Evolutionary conservation across 257 asterid genomes (phyloP), one percentile per base, ranked within the genome.

Genomic region (Nemophila menziesii): DNA sequence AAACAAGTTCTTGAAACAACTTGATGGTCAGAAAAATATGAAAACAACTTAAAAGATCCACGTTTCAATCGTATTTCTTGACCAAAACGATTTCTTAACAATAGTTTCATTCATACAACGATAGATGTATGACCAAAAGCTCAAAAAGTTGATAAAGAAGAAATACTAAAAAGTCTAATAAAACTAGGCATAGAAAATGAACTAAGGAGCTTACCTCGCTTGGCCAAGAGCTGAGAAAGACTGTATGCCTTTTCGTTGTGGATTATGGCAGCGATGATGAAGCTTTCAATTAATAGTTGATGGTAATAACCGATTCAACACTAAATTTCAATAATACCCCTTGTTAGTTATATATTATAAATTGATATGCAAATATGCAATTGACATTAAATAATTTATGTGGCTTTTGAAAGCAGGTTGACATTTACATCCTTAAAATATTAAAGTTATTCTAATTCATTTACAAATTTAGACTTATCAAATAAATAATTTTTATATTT

Each of bases 281-380:
- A 54, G 52, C 54, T 39, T 44, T 24, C 36, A 42, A 48, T 60
- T 51, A 60, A 48, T 56, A 56, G 66, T 18, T 0, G 43, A 3
- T 40, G 17, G 26, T 24, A 44, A 20, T 13, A 34, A 16, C 5
- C 16, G 8, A 40, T 24, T 5, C 9, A 18, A 20, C 13, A 16
- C 4, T 12, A 22, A 26, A 62, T 6, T 7, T 63, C 74, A 11
- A 53, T 46, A 47, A 1, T 46, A n/a, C 66, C 78, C 78, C 56
- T 9, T 1, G 10, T 12, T 44, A 1, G 20, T 10, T 49, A 9
- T n/a, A 16, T 1, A 7, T 27, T 0, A 4, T n/a, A 9, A 11
- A 13, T 0, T 17, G 14, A 18, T 38, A 10, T 26, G 33, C 33
- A 5, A 26, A 26, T 4, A 10, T 26, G 33, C 33, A 5, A 26